phyloP scores from a whole-genome alignment of 768 basidiomycete species.

The Leccinum boreale region DNA sequence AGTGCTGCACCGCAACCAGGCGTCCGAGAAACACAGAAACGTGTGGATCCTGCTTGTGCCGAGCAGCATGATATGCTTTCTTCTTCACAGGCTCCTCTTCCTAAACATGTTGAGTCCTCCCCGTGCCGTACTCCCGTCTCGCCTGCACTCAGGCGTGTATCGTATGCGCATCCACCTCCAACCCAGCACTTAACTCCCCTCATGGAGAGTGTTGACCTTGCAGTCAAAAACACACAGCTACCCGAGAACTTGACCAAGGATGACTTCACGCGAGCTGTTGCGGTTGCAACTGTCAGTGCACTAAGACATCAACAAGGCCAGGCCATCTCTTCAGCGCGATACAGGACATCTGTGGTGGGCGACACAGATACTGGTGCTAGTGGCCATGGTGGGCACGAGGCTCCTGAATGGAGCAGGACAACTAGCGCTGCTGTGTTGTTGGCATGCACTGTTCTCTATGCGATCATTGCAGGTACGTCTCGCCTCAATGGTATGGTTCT shows the following conservation, averaged over 20 bases:
- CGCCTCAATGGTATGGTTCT: background rate
- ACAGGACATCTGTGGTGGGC: conserved; percentile 38
- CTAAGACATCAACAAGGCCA: conserved; percentile 75
- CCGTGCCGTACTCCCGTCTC: conserved; percentile 33
- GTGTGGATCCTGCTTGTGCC: conserved; percentile 38
- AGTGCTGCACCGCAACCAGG: conserved; percentile 8
- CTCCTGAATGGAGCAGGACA: conserved; percentile 90
- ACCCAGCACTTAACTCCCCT: conserved; percentile 54
- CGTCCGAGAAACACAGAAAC: conserved; percentile 36
- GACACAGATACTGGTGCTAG: conserved; percentile 45
- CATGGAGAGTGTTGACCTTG: conserved; percentile 74
- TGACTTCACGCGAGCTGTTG: conserved; percentile 91
- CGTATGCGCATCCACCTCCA: conserved; percentile 45
- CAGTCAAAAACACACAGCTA: conserved; percentile 57
- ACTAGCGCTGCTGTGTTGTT: conserved; percentile 89
- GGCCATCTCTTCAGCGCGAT: conserved; percentile 45
- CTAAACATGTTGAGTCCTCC: conserved; percentile 27
- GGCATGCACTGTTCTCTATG: conserved; percentile 88
- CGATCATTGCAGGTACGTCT: conserved; percentile 85
- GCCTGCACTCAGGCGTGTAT: conserved; percentile 50
- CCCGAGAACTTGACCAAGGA: conserved; percentile 74
- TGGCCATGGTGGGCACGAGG: conserved; percentile 85
- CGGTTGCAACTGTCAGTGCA: conserved; percentile 90
- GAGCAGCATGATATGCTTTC: conserved; percentile 33
- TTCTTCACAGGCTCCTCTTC: conserved; percentile 38